Base-by-base conservation (phyloP, 768 basidiomycete species). In the Termitomyces eurrhizus region DNA sequence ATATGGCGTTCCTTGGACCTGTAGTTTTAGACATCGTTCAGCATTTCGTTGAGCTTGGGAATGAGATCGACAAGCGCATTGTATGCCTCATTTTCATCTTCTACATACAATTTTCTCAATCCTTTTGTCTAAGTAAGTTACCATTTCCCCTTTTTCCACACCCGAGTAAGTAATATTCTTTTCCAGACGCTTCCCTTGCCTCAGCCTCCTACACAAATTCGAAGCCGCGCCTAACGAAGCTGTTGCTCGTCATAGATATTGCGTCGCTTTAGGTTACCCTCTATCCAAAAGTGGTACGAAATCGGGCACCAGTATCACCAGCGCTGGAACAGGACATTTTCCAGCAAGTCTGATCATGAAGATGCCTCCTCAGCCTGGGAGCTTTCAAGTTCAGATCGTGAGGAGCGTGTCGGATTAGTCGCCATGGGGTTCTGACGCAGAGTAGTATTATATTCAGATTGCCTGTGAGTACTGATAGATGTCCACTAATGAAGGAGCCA, bases 11-110 rank as follows among this genome's bases (percentile, higher is more conserved):
- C 21, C 21, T 21, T 21, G 21, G 21, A 8, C 83, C 92, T 2
- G 86, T 83, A 16, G 95, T 97, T 6, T 79, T 98, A 58, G 97
- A 99, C 68, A 83, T 98, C 24, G 84, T 52, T 3, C 95, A 97
- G 72, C 95, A 98, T 76, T 99, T 96, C 62, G 77, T 89, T 12
- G 96, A 98, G 72, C 80, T 93, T n/a, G 94, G 92, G 92, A 94
- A 95, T 67, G 91, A 93, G 67, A 75, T 96, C 64, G 93, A 93
- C 81, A 87, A 85, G 67, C 83, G 90, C 67, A 95, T 3, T n/a
- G 21, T 21, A 21, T 21, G 21, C 21, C 21, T 21, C 21, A 21
- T 21, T 21, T 21, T 21, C 21, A 21, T 41, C 7, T 11, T 12
- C 14, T 32, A 14, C 45, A 52, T 56, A 55, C 35, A n/a, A 29